A percentile compares a stretch with the other conserved stretches of the same genome.
These are phyloP conservation scores for Neoarthrinium moseri DNA, from an alignment of 2,329 filamentous ascomycete species.

Conservation along the genomic window DNA sequence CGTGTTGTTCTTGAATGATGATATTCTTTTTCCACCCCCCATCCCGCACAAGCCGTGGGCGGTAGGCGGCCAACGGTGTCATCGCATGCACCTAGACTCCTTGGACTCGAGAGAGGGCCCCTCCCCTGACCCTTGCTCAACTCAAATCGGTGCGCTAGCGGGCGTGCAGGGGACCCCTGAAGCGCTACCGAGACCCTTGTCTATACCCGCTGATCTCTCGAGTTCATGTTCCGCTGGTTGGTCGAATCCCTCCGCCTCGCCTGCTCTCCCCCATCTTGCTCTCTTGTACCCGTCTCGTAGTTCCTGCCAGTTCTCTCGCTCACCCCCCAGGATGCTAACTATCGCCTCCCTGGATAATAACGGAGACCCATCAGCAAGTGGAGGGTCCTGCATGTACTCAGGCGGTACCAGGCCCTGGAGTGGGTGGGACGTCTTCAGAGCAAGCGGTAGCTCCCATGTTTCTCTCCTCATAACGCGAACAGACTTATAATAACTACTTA, in stretches of 20 bases:
- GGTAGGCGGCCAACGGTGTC: conserved; percentile 7
- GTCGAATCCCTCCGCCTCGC: conserved; percentile 19
- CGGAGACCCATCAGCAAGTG: conserved; percentile 10
- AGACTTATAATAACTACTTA: conserved; percentile 30
- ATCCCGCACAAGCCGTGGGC: background rate
- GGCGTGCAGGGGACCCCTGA: conserved; percentile 22
- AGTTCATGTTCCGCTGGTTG: conserved; percentile 16
- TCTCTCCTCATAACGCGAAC: conserved; percentile 24
- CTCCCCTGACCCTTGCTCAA: conserved; percentile 6
- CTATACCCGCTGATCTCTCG: conserved; percentile 29
- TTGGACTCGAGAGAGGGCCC: background rate
- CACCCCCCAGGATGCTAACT: conserved; percentile 10
- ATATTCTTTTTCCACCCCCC: background rate
- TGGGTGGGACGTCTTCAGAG: conserved; percentile 22
- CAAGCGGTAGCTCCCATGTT: conserved; percentile 11
- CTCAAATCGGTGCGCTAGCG: conserved; percentile 6
- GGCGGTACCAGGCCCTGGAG: conserved; percentile 13
- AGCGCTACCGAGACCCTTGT: conserved; percentile 19
- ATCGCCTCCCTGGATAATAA: conserved; percentile 12
- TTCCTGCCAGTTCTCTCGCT: conserved; percentile 7
- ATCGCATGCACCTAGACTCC: conserved; percentile 6
- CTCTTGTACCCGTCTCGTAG: conserved; percentile 19
- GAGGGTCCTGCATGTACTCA: conserved; percentile 14
- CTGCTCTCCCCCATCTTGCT: conserved; percentile 23
- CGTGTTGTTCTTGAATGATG: conserved; percentile 7